A percentile compares a stretch with the other conserved stretches of the same genome.
These are phyloP conservation scores for Papiliotrema flavescens DNA, from an alignment of 1,284 basidiomycete species.

Conservation along the genomic window DNA sequence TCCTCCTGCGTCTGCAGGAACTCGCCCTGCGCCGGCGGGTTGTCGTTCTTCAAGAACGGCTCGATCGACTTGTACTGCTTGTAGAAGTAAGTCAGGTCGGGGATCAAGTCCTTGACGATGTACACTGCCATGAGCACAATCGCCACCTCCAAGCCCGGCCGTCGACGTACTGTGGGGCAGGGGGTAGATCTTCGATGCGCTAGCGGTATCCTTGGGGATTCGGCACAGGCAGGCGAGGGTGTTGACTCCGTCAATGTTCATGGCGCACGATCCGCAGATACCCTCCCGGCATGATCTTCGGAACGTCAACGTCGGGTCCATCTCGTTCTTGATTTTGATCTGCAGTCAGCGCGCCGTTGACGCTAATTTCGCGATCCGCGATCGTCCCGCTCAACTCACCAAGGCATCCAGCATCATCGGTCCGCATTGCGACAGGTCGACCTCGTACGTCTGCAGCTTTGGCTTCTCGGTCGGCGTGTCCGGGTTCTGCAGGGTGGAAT, in stretches of 20 bases:
- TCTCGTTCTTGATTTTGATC: conserved; percentile 99
- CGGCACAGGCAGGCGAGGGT: conserved; percentile 96
- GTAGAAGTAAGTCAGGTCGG: conserved; percentile 57
- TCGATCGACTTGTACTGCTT: conserved; percentile 99
- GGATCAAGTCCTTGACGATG: conserved; percentile 97
- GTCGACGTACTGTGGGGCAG: conserved; percentile 84
- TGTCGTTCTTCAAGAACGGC: conserved; percentile 89
- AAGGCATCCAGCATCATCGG: conserved; percentile 77
- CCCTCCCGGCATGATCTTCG: conserved; percentile 95
- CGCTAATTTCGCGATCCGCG: not conserved
- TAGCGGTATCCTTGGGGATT: conserved; percentile 71
- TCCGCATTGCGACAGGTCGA: conserved; percentile 91
- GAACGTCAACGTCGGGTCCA: conserved; percentile 95
- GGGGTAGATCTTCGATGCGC: conserved; percentile 90
- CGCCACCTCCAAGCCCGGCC: not conserved
- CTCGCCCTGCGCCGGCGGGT: conserved; percentile 67
- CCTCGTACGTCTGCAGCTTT: conserved; percentile 80
- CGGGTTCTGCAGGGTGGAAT: conserved; percentile 65
- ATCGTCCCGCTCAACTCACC: conserved; percentile 25
- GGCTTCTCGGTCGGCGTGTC: conserved; percentile 93
- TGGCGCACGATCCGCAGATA: conserved; percentile 96
- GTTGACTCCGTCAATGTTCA: conserved; percentile 99
- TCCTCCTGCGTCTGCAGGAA: conserved; percentile 88
- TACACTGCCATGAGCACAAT: conserved; percentile 65
- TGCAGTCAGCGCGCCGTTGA: conserved; percentile 42